These are phyloP conservation scores for Beauveria sp. DNA, from an alignment of 2,329 filamentous ascomycete species.

Conservation along the genomic window DNA sequence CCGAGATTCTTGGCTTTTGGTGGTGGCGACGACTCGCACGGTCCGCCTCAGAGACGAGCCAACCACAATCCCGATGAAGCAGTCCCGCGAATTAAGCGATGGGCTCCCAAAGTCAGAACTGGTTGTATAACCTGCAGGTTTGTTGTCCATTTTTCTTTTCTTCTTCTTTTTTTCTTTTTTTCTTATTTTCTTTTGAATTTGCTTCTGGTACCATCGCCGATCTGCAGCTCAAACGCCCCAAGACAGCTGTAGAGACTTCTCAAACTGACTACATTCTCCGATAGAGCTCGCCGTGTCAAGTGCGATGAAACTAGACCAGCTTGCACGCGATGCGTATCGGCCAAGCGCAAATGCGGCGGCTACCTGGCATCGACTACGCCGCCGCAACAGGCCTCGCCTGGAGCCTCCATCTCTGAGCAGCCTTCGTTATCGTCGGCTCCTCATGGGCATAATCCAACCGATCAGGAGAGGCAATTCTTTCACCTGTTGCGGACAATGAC, in stretches of 20 bases:
- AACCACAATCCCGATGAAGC: constrained; percentile 2
- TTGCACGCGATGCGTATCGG: background rate
- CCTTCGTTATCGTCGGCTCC: background rate
- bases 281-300: constrained; percentile 1
- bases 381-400: background rate
- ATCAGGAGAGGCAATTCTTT: background rate
- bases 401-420: background rate
- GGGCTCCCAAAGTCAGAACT: constrained; percentile 9
- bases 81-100: constrained; percentile 3
- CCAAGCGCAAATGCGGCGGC: constrained; percentile 3
- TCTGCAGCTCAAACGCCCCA: too few species aligned
- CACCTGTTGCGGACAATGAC: background rate
- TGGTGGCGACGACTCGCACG: background rate
- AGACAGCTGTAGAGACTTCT: too few species aligned
- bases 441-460: background rate
- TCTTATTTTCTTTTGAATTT: too few species aligned
- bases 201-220: too few species aligned
- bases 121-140: constrained; percentile 6
- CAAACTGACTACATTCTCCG: background rate
- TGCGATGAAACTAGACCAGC: constrained; percentile 8
- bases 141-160: background rate
- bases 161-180: background rate
- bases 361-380: background rate
- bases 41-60: constrained; percentile 5
- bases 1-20: background rate